phyloP scores from a whole-genome alignment of 306 rosid species.

The Cyclanthera cordifolia region DNA sequence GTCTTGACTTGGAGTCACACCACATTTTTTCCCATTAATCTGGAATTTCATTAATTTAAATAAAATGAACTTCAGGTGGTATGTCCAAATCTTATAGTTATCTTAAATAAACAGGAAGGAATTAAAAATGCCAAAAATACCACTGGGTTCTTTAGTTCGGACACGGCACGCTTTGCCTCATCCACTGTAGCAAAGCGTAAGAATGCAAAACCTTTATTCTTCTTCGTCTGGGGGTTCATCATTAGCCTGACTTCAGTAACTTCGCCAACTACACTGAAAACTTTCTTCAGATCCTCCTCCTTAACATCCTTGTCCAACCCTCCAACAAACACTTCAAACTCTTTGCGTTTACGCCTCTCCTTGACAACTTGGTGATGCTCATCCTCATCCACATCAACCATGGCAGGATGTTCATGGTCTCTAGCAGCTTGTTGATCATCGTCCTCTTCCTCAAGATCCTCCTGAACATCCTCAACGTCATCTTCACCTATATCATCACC shows the following conservation, averaged over 20 bases:
- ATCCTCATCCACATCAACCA: slow-evolving; percentile 62
- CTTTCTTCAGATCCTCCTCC: slow-evolving; percentile 75
- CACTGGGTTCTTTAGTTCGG: slow-evolving; percentile 72
- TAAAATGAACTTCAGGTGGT: slow-evolving; percentile 16
- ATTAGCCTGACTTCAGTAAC: slow-evolving; percentile 84
- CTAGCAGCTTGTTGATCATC: slow-evolving; percentile 53
- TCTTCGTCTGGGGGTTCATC: slow-evolving; percentile 93
- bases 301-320: slow-evolving; percentile 92
- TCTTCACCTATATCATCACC: slow-evolving; percentile 73
- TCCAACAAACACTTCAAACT: slow-evolving; percentile 94
- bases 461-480: slow-evolving; percentile 65
- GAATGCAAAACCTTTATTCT: slow-evolving; percentile 96
- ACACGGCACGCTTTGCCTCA: slow-evolving; percentile 79
- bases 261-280: slow-evolving; percentile 61
- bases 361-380: slow-evolving; percentile 83
- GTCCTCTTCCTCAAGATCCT: slow-evolving; percentile 54
- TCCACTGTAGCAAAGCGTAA: slow-evolving; percentile 79
- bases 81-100: slow-evolving; percentile 12
- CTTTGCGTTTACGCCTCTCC: slow-evolving; percentile 87
- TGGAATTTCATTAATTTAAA: slow-evolving; percentile 46
- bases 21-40: slow-evolving; percentile 94
- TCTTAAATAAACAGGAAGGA: slow-evolving; percentile 22
- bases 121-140: slow-evolving; percentile 30
- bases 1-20: slow-evolving; percentile 95
- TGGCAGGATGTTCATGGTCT: slow-evolving; percentile 41